Base-by-base conservation (phyloP, 139 green algal genomes). In the Chlamydomonas incerta region DNA sequence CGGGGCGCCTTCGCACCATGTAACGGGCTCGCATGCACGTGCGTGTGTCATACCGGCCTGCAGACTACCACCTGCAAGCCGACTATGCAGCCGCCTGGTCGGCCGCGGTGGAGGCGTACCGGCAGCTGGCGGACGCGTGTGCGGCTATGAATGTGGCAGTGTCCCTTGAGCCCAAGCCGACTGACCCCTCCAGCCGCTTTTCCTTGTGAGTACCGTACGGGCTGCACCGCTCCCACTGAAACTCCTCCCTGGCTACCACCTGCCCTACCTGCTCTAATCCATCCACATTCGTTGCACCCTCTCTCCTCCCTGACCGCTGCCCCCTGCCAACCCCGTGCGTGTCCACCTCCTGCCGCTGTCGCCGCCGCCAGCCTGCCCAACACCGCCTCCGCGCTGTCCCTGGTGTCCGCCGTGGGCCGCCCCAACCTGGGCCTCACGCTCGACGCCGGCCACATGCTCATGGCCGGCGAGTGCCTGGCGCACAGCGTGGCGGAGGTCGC, bases 381-480 rank as follows among this genome's bases (percentile, higher is more conserved):
- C 70, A 76, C 70, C 29, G 70, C 70, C 37, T 57, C 70, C 21
- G 70, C 70, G 21, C 70, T 76, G 37, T 24, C 70, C 3, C 33
- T 76, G 23, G 70, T 76, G 26, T 24, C 13, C 37, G 41, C 14
- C 18, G 81, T 81, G 24, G 50, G 60, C 72, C 79, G 89, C 0
- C 72, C 87, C 37, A 93, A 92, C 82, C 92, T 96, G 79, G 93
- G 93, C 29, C 74, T 96, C 34, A 96, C 93, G 9, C 75, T 96
- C 17, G 93, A 96, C 67, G 24, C 91, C 5, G 93, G 93, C 5
- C 93, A 96, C 88, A 37, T 95, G 85, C 76, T 95, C 0, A 88
- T 93, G 86, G 92, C 93, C 31, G 93, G 93, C 2, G 93, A 96
- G 87, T 95, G 93, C 82, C 90, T 92, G 0, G 92, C 91, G 6